These are phyloP conservation scores for Bipolaris oryzae DNA, from an alignment of 2,329 filamentous ascomycete species.

Conservation along the genomic window DNA sequence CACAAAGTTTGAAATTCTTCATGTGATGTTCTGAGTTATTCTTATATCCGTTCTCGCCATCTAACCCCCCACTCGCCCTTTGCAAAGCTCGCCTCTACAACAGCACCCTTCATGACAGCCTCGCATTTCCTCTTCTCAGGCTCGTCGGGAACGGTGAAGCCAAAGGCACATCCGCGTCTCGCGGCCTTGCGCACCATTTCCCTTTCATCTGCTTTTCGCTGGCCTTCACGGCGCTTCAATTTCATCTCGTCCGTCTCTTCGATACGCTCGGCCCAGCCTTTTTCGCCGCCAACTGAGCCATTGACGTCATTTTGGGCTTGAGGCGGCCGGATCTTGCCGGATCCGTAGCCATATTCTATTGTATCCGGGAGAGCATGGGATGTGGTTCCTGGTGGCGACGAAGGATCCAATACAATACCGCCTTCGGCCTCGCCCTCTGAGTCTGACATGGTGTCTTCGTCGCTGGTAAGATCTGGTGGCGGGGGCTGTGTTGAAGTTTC, in stretches of 20 bases:
- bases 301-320: constrained; percentile 60
- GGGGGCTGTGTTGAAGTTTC: constrained; percentile 1
- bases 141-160: constrained; percentile 48
- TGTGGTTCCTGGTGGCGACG: constrained; percentile 1
- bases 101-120: constrained; percentile 63
- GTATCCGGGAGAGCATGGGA: constrained; percentile 15
- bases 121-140: constrained; percentile 58
- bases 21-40: not conserved
- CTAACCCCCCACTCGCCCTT: constrained; percentile 66
- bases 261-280: constrained; percentile 59
- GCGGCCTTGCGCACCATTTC: constrained; percentile 69
- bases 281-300: constrained; percentile 62
- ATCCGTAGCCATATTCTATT: constrained; percentile 35
- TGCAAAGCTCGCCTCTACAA: constrained; percentile 65
- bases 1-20: not conserved
- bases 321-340: constrained; percentile 47
- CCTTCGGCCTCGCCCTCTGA: constrained; percentile 26
- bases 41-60: constrained; percentile 56
- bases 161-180: constrained; percentile 64
- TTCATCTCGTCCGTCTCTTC: constrained; percentile 60
- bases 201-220: constrained; percentile 55
- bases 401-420: constrained; percentile 20
- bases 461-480: constrained; percentile 8
- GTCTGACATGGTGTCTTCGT: constrained; percentile 22
- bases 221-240: constrained; percentile 57